Conservation (phyloP, 352 stramenopile genomes). For the Elongisporangium undulatum region DNA sequence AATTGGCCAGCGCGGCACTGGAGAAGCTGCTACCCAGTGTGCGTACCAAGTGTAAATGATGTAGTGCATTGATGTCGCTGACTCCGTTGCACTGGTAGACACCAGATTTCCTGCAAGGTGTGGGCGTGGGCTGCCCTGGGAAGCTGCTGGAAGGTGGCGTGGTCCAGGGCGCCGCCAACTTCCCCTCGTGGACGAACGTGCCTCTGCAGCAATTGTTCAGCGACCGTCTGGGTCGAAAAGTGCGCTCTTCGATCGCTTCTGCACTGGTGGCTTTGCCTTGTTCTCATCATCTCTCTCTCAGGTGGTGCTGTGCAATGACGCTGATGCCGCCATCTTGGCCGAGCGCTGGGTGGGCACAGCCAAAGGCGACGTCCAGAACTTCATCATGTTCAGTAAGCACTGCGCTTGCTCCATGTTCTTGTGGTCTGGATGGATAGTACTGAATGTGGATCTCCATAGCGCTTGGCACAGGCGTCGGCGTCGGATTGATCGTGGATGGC, state of each 20-base stretch:
- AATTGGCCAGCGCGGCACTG: slow-evolving; percentile 31
- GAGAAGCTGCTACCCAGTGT: slow-evolving; percentile 43
- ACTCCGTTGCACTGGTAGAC: slow-evolving; percentile 3
- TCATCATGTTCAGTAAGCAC: slow-evolving; percentile 80
- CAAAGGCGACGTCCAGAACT: slow-evolving; percentile 49
- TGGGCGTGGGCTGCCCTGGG: slow-evolving; percentile 67
- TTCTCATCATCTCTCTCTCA: slow-evolving; percentile 6
- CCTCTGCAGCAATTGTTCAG: slow-evolving; percentile 53
- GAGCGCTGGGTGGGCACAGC: slow-evolving; percentile 79
- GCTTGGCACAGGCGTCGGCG: slow-evolving; percentile 71
- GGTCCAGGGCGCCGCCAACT: slow-evolving; percentile 65
- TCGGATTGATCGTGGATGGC: slow-evolving; percentile 58
- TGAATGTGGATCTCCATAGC: slow-evolving; percentile 19
- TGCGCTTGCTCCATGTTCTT: background rate
- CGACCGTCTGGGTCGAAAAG: slow-evolving; percentile 23
- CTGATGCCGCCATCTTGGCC: slow-evolving; percentile 73
- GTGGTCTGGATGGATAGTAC: background rate
- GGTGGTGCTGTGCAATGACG: slow-evolving; percentile 68
- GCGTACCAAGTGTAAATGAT: background rate
- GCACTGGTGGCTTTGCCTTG: background rate
- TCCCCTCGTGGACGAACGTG: slow-evolving; percentile 59
- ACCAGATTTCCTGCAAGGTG: slow-evolving; percentile 28
- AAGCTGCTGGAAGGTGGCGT: slow-evolving; percentile 42
- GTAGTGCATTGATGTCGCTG: background rate
- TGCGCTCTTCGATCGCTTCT: slow-evolving; percentile 5